These are phyloP conservation scores for Sextonia rubra DNA, from an alignment of 164 flowering plant genomes.

Conservation along the genomic window DNA sequence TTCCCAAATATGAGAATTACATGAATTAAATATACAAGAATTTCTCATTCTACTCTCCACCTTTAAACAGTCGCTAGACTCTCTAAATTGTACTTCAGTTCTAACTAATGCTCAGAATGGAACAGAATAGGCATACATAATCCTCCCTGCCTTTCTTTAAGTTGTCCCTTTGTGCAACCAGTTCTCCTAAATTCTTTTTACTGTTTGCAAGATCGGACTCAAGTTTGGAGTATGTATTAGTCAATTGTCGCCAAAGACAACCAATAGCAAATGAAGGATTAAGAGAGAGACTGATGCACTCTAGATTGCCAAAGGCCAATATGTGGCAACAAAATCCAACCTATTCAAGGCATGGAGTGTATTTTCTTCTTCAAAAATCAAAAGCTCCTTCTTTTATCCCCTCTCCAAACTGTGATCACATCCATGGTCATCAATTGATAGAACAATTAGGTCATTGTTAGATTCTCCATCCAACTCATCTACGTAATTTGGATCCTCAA, in stretches of 20 bases:
- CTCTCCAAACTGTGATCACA: too few relatives aligned
- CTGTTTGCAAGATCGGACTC: conserved; percentile 70
- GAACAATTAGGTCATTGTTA: too few relatives aligned
- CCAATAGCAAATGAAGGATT: not conserved
- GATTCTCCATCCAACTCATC: too few relatives aligned
- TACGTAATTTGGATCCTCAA: too few relatives aligned
- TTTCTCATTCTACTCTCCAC: not conserved
- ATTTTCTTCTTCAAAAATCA: too few relatives aligned
- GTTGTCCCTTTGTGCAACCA: conserved; percentile 46
- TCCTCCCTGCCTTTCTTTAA: conserved; percentile 89
- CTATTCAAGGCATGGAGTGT: too few relatives aligned
- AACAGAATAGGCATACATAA: conserved; percentile 46
- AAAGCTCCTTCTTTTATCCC: too few relatives aligned
- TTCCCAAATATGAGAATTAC: not conserved
- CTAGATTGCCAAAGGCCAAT: too few relatives aligned
- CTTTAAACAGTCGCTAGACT: not conserved
- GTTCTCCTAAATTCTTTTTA: conserved; percentile 56
- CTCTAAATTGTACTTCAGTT: not conserved
- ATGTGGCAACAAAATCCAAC: too few relatives aligned
- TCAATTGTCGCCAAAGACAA: conserved; percentile 45
- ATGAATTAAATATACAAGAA: not conserved
- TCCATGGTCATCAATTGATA: too few relatives aligned
- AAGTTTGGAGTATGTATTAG: conserved; percentile 60
- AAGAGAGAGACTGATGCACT: too few relatives aligned
- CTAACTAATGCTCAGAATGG: not conserved